These are phyloP conservation scores for Lyophyllum shimeji DNA, from an alignment of 768 basidiomycete genomes.

Conservation along the genomic window DNA sequence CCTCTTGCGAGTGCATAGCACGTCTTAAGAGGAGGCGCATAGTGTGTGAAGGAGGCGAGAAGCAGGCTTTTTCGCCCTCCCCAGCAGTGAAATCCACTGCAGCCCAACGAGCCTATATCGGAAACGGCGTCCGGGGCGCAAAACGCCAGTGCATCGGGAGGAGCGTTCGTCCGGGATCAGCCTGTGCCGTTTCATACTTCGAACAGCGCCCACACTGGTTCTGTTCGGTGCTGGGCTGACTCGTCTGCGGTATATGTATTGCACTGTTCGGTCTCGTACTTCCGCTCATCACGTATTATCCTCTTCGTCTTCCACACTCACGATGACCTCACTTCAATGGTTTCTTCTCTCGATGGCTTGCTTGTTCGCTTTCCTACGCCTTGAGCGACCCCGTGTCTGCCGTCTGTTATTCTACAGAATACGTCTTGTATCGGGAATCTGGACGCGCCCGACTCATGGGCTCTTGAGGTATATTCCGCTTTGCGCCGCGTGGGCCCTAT, in stretches of 20 bases:
- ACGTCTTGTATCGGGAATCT: conserved; percentile 10
- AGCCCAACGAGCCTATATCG: no score
- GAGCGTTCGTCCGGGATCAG: no score
- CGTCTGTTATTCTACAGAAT: conserved; percentile 14
- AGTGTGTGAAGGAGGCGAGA: no score
- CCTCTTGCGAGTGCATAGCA: no score
- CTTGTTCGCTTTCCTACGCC: conserved; percentile 6
- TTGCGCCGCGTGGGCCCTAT: not conserved
- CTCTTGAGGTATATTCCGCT: not conserved
- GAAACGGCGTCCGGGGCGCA: no score
- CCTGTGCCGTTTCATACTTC: no score
- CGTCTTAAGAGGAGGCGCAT: no score
- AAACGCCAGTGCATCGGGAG: not conserved
- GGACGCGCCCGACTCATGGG: not conserved
- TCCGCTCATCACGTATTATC: not conserved
- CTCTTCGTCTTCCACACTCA: not conserved
- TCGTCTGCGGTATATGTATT: not conserved
- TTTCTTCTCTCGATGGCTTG: conserved; percentile 8
- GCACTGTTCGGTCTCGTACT: not conserved
- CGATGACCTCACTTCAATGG: conserved; percentile 5
- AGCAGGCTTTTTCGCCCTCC: no score
- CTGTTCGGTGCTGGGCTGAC: not conserved
- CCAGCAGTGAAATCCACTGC: no score
- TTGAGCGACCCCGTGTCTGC: conserved; percentile 4
- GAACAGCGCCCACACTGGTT: not conserved